A percentile compares a stretch with the other conserved stretches of the same genome.
Evolutionary conservation across 352 stramenopile genomes (phyloP).

Genomic region (Globisporangium yorkense): DNA sequence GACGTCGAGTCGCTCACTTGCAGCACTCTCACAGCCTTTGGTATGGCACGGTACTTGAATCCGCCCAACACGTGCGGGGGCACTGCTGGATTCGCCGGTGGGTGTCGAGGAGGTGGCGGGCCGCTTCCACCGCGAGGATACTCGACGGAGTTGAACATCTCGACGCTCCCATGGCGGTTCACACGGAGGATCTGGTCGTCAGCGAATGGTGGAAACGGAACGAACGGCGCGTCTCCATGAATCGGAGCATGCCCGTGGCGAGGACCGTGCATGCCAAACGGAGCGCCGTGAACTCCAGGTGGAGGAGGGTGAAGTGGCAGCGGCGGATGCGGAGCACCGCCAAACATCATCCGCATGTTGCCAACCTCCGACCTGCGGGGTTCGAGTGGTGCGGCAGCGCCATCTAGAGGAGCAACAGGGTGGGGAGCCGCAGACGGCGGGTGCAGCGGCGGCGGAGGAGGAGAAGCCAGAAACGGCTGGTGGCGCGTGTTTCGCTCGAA

Average conservation of each 20-base stretch:
- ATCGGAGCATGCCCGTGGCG: not conserved
- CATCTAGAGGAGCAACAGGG: not conserved
- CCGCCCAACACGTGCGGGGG: conserved; percentile 13
- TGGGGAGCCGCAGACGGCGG: not conserved
- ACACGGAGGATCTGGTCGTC: conserved; percentile 72
- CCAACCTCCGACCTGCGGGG: not conserved
- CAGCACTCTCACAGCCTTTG: conserved; percentile 9
- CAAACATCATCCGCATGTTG: not conserved
- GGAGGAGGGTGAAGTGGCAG: not conserved
- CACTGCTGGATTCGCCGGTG: not conserved
- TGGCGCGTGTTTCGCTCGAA: conserved; percentile 35
- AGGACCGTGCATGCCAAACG: not conserved
- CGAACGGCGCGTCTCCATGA: not conserved
- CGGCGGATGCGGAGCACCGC: conserved; percentile 1
- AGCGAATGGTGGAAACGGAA: conserved; percentile 18
- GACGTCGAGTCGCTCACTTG: not conserved
- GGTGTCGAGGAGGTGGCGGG: conserved; percentile 5
- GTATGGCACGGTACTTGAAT: conserved; percentile 42
- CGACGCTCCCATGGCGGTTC: conserved; percentile 52
- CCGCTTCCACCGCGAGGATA: conserved; percentile 1
- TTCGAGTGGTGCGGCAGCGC: not conserved
- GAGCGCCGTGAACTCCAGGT: not conserved
- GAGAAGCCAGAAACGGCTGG: conserved; percentile 15
- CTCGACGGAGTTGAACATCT: conserved; percentile 31
- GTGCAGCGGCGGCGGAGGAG: not conserved